These are phyloP conservation scores for Kluyveromyces aestuarii DNA, from an alignment of 805 yeast species.

Conservation along the genomic window DNA sequence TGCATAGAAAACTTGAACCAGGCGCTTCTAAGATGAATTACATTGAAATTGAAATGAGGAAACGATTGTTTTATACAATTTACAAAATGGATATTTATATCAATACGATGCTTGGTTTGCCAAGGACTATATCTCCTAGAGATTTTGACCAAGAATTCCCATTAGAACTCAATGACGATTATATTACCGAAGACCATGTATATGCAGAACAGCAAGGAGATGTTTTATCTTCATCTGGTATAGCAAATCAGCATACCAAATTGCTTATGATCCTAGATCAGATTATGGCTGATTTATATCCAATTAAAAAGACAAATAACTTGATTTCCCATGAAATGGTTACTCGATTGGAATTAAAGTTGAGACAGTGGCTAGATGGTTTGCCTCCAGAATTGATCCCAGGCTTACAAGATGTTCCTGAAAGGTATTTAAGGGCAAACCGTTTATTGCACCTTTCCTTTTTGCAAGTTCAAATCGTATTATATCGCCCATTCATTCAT, in stretches of 20 bases:
- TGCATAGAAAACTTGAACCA: constrained; percentile 53
- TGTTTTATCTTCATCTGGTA: constrained; percentile 32
- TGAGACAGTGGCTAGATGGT: constrained; percentile 64
- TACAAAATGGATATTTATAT: constrained; percentile 87
- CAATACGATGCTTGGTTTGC: constrained; percentile 81
- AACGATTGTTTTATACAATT: constrained; percentile 80
- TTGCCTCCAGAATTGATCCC: constrained; percentile 71
- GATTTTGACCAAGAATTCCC: constrained; percentile 88
- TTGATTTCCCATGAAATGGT: constrained; percentile 39
- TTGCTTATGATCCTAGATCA: constrained; percentile 61
- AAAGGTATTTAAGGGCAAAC: constrained; percentile 60
- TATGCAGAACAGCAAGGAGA: constrained; percentile 18
- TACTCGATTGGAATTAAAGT: constrained; percentile 57
- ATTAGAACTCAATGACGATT: constrained; percentile 75
- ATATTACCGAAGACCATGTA: constrained; percentile 54
- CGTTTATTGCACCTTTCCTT: constrained; percentile 64
- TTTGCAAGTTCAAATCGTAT: constrained; percentile 71
- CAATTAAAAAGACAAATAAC: constrained; percentile 31
- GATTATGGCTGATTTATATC: constrained; percentile 66
- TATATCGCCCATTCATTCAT: constrained; percentile 87
- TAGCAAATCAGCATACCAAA: constrained; percentile 79
- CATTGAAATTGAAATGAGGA: constrained; percentile 76
- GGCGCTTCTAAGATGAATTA: constrained; percentile 17
- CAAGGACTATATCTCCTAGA: constrained; percentile 63
- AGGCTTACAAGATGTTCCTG: constrained; percentile 25